Base-by-base conservation (phyloP, 345 rosid species). In the Angophora floribunda region DNA sequence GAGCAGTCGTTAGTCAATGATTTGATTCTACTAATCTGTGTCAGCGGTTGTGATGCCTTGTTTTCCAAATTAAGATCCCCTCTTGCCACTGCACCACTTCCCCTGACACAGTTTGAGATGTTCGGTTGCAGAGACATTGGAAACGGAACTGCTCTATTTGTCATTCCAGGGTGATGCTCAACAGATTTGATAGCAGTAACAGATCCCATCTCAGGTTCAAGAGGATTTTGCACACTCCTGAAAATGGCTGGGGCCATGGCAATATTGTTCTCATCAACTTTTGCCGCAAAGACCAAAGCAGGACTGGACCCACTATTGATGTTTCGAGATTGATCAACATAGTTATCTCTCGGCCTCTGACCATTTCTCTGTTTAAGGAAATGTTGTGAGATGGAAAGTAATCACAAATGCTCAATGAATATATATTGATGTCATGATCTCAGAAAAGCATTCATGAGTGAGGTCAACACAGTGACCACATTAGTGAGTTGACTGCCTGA, bases 91-190 rank as follows among this genome's bases (percentile, higher is more conserved):
- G 89, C 86, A 59, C 89, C 88, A 17, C 93, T 90, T 24, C 87
- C 86, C 90, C 90, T 93, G 45, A 89, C 93, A 67, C 94, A 89
- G 53, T 91, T 88, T 86, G 91, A 92, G 86, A 87, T 79, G 91
- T 91, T 95, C 88, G 95, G 93, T 89, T 94, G 98, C 89, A 93
- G 90, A 13, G 97, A 86, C 91, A 93, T 21, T n/a, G 96, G 96
- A 91, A 95, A 95, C 15, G 95, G 92, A 86, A 91, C 90, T 87
- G 93, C 86, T 88, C 89, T 91, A 75, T 87, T 93, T 85, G 90
- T 84, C 51, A 91, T 28, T 36, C 89, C 94, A 52, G 92, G 91
- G 87, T 84, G 90, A 70, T 89, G 96, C 86, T 94, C 96, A 44
- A 88, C 90, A 59, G 90, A 88, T 87, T 93, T 94, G 90, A 90